Conservation (phyloP, 2,329 filamentous ascomycete genomes). For the Chaetomiaceae sp. region DNA sequence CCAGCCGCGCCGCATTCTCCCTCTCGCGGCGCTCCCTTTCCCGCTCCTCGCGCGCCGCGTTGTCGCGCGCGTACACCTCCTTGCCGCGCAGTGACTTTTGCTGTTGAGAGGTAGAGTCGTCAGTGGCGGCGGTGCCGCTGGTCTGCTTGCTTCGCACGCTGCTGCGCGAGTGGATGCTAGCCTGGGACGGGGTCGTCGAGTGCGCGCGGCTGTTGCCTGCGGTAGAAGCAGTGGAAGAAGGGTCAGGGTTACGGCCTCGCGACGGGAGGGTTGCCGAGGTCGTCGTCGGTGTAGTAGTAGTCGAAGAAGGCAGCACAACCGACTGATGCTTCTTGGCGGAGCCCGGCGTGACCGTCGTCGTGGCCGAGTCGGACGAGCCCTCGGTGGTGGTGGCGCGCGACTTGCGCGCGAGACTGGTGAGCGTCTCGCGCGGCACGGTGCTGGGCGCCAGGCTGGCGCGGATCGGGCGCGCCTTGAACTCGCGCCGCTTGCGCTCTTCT, state of each 20-base stretch:
- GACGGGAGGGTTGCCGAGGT: conserved; percentile 4
- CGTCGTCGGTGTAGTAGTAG: neutral
- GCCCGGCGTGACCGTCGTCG: conserved; percentile 27
- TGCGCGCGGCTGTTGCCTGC: conserved; percentile 31
- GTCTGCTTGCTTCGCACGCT: conserved; percentile 33
- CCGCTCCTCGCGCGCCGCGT: conserved; percentile 41
- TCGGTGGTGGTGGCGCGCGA: conserved; percentile 7
- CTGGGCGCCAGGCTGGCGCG: conserved; percentile 41
- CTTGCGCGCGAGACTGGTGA: conserved; percentile 50
- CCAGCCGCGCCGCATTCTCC: conserved; percentile 49
- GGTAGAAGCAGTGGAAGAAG: conserved; percentile 4
- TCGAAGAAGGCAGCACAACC: neutral
- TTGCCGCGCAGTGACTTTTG: conserved; percentile 48
- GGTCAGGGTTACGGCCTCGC: conserved; percentile 26
- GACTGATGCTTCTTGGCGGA: conserved; percentile 31
- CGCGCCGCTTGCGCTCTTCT: conserved; percentile 54
- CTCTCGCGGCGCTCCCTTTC: conserved; percentile 52
- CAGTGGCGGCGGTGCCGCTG: conserved; percentile 26
- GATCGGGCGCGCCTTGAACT: conserved; percentile 60
- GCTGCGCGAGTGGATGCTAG: conserved; percentile 37
- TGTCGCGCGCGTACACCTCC: conserved; percentile 52
- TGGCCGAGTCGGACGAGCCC: conserved; percentile 10
- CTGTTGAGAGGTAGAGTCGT: no score
- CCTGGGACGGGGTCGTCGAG: conserved; percentile 46
- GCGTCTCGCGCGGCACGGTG: conserved; percentile 50